Percentiles rank a stretch among this genome's conserved stretches.
Conservation (phyloP, 257 asterid species). For the Jacaranda mimosifolia region DNA sequence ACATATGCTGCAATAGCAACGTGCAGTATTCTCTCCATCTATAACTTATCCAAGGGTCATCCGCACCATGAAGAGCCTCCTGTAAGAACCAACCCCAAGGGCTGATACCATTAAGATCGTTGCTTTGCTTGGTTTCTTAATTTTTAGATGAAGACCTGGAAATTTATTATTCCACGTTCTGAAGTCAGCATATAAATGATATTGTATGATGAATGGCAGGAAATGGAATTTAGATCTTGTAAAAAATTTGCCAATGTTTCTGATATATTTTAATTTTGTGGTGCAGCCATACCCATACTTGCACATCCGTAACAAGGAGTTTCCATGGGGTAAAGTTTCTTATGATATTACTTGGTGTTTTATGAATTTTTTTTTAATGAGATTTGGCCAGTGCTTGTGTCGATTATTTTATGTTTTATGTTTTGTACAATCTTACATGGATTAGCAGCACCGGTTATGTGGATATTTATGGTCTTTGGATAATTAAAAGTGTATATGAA, state of each 20-base stretch:
- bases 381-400: conserved; percentile 3
- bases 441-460: not conserved
- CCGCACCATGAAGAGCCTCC: conserved; percentile 70
- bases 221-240: too few species aligned
- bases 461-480: not conserved
- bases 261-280: conserved; percentile 15
- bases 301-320: conserved; percentile 88
- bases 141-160: not conserved
- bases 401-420: not conserved
- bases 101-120: not conserved
- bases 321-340: conserved; percentile 76
- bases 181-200: not conserved
- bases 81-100: conserved; percentile 44
- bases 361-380: not conserved
- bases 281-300: conserved; percentile 72
- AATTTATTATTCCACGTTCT: not conserved
- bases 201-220: not conserved
- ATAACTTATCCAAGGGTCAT: conserved; percentile 72
- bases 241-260: not conserved
- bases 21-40: conserved; percentile 52
- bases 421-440: not conserved
- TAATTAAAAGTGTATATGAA: not conserved
- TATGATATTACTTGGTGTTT: not conserved
- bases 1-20: conserved; percentile 56
- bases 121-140: not conserved